Percentiles rank a stretch among this genome's conserved stretches.
Conservation (phyloP, 2,329 filamentous ascomycete genomes). For the Aureobasidium zeae region DNA sequence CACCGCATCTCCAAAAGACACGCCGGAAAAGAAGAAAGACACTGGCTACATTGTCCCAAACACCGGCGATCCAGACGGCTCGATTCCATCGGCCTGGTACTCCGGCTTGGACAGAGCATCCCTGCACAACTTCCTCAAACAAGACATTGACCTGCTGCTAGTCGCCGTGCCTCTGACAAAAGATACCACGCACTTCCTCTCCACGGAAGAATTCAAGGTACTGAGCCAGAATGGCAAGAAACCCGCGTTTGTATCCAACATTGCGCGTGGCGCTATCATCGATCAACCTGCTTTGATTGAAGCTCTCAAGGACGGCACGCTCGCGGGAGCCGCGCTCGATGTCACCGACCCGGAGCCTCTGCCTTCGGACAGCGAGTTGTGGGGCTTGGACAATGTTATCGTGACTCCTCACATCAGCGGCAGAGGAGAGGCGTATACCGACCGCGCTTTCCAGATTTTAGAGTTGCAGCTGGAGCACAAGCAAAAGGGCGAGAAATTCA, state of each 20-base stretch:
- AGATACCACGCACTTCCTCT: slow-evolving; percentile 47
- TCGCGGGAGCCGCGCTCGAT: slow-evolving; percentile 63
- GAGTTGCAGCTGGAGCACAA: slow-evolving; percentile 47
- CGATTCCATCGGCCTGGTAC: slow-evolving; percentile 48
- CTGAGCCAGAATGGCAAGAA: slow-evolving; percentile 24
- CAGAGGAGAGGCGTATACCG: slow-evolving; percentile 44
- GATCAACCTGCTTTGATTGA: slow-evolving; percentile 53
- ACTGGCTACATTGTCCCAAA: slow-evolving; percentile 57
- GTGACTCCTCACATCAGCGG: slow-evolving; percentile 60
- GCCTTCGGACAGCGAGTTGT: slow-evolving; percentile 57
- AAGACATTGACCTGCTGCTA: slow-evolving; percentile 49
- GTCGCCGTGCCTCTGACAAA: slow-evolving; percentile 49
- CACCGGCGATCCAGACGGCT: slow-evolving; percentile 52
- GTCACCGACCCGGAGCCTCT: slow-evolving; percentile 74
- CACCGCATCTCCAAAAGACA: slow-evolving; percentile 60
- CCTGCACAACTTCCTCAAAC: slow-evolving; percentile 45
- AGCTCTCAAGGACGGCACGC: slow-evolving; percentile 47
- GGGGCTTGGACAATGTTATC: slow-evolving; percentile 59
- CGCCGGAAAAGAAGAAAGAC: slow-evolving; percentile 56
- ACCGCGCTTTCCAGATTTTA: slow-evolving; percentile 50
- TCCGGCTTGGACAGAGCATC: slow-evolving; percentile 44
- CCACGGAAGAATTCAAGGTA: slow-evolving; percentile 42
- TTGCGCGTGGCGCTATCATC: slow-evolving; percentile 56
- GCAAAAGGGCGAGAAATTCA: slow-evolving; percentile 44
- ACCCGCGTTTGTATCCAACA: slow-evolving; percentile 55